These are phyloP conservation scores for Acacia pycnantha DNA, from an alignment of 331 rosid species.

Conservation along the genomic window DNA sequence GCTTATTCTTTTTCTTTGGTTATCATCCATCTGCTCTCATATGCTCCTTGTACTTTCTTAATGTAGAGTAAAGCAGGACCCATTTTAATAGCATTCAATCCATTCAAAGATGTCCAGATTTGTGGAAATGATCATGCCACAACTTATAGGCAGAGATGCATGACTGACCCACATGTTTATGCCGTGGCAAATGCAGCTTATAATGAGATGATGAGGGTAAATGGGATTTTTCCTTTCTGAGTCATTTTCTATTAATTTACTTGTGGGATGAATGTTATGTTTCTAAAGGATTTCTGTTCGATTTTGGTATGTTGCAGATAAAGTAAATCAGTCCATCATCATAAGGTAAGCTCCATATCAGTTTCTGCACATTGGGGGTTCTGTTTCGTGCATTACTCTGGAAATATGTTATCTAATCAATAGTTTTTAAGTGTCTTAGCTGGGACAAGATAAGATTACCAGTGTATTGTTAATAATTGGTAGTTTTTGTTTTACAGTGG, in stretches of 20 bases:
- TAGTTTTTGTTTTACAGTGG: slow-evolving; percentile 63
- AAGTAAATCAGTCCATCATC: slow-evolving; percentile 81
- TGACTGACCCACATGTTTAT: slow-evolving; percentile 70
- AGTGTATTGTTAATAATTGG: slow-evolving; percentile 6
- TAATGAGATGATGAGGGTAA: slow-evolving; percentile 76
- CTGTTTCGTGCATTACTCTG: not conserved
- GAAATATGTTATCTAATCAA: slow-evolving; percentile 19
- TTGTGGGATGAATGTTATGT: slow-evolving; percentile 24
- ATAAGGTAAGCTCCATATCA: slow-evolving; percentile 63
- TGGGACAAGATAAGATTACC: not conserved
- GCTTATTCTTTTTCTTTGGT: slow-evolving; percentile 11
- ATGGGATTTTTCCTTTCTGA: slow-evolving; percentile 21
- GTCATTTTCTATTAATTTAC: slow-evolving; percentile 7
- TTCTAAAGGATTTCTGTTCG: slow-evolving; percentile 35
- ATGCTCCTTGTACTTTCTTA: slow-evolving; percentile 31
- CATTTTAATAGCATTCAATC: slow-evolving; percentile 76
- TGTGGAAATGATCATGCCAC: slow-evolving; percentile 56
- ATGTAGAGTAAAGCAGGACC: slow-evolving; percentile 93
- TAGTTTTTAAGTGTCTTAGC: slow-evolving; percentile 8
- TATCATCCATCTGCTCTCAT: slow-evolving; percentile 29
- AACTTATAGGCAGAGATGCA: slow-evolving; percentile 53
- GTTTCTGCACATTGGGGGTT: slow-evolving; percentile 11
- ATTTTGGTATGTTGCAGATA: slow-evolving; percentile 60
- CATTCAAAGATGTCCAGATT: slow-evolving; percentile 61
- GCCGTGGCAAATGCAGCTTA: slow-evolving; percentile 67